These are phyloP conservation scores for Murraya paniculata DNA, from an alignment of 345 rosid genomes.

Conservation along the genomic window DNA sequence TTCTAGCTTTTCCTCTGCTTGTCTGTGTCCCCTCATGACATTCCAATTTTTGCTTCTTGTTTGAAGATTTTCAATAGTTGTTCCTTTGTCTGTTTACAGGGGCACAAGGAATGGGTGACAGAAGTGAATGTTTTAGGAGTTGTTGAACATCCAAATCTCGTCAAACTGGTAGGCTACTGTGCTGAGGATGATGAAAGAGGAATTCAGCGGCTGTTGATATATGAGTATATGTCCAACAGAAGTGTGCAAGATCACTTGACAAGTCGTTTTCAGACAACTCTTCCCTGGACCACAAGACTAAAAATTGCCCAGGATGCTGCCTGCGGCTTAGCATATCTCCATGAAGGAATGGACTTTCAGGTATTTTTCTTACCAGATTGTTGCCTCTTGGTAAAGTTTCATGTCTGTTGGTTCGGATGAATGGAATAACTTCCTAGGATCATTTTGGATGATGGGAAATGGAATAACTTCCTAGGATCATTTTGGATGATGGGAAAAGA, in stretches of 20 bases:
- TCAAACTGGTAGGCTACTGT: constrained; percentile 84
- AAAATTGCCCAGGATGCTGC: constrained; percentile 88
- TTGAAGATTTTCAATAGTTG: neutral
- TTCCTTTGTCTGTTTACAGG: constrained; percentile 38
- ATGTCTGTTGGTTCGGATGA: neutral
- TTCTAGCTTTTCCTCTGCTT: neutral
- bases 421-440: neutral
- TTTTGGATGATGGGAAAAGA: neutral
- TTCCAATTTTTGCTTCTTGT: neutral
- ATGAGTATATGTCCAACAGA: constrained; percentile 85
- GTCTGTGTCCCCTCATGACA: neutral
- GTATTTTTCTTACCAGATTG: constrained; percentile 24
- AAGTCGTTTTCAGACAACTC: constrained; percentile 53
- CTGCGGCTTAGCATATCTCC: constrained; percentile 83
- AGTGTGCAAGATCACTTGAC: constrained; percentile 92
- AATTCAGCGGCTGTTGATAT: constrained; percentile 79
- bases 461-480: neutral
- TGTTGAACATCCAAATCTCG: constrained; percentile 93
- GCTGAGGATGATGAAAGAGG: constrained; percentile 98
- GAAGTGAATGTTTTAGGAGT: constrained; percentile 92
- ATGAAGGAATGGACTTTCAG: constrained; percentile 97
- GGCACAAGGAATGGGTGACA: constrained; percentile 98
- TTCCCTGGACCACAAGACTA: constrained; percentile 73
- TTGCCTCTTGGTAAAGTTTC: neutral
- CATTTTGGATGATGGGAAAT: neutral